Percentiles rank a stretch among this genome's conserved stretches.
phyloP scores from a whole-genome alignment of 1,139 yeast species.

The Yamadazyma aaseri region DNA sequence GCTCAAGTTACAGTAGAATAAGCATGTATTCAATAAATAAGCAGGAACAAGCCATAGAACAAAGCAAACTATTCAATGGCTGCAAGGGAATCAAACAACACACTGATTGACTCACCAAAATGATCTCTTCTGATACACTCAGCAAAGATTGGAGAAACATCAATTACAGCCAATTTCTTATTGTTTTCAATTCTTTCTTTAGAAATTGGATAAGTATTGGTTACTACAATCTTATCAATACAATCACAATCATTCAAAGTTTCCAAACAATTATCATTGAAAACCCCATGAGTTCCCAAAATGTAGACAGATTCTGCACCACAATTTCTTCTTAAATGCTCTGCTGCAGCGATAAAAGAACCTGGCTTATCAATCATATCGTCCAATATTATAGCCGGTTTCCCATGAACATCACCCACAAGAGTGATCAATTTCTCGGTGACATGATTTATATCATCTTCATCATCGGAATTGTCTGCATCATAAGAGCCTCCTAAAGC shows the following conservation, averaged over 20 bases:
- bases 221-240: slow-evolving; percentile 87
- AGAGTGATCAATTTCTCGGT: slow-evolving; percentile 89
- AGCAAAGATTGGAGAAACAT: slow-evolving; percentile 92
- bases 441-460: slow-evolving; percentile 70
- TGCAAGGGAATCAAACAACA: slow-evolving; percentile 82
- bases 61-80: slow-evolving; percentile 55
- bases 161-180: slow-evolving; percentile 78
- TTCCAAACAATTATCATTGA: slow-evolving; percentile 83
- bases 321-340: slow-evolving; percentile 90
- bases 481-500: slow-evolving; percentile 86
- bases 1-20: neutral
- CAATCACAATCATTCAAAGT: slow-evolving; percentile 72
- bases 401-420: slow-evolving; percentile 91
- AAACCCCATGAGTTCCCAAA: slow-evolving; percentile 94
- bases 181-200: slow-evolving; percentile 55
- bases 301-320: slow-evolving; percentile 91
- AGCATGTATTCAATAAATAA: slow-evolving; percentile 2
- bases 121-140: slow-evolving; percentile 99
- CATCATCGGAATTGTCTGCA: slow-evolving; percentile 76
- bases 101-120: slow-evolving; percentile 94
- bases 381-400: slow-evolving; percentile 90
- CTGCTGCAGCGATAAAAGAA: slow-evolving; percentile 95
- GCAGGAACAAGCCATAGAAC: no score
- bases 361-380: slow-evolving; percentile 97
- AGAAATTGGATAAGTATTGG: slow-evolving; percentile 91